Base-by-base conservation (phyloP, 768 basidiomycete genomes). In the Lyophyllum decastes region DNA sequence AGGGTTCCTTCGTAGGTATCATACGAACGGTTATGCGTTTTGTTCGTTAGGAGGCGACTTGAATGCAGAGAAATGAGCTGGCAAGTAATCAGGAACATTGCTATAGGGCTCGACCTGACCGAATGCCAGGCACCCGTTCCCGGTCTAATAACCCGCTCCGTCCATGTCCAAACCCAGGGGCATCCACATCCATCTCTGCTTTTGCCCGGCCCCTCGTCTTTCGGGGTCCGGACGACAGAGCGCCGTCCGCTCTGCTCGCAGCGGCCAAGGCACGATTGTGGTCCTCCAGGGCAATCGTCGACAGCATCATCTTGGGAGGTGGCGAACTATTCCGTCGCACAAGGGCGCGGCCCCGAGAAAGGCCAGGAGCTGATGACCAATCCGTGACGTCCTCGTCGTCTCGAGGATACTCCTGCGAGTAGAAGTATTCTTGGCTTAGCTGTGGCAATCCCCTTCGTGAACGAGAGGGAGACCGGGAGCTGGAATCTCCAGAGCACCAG, bases 121-220 rank as follows among this genome's bases (percentile, higher is more conserved):
- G 63, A 17, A 55, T 33, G n/a, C 44, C 54, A 49, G 53, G 52
- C 30, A 60, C 64, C 22, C 75, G 70, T 64, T 78, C 79, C 26
- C 81, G 72, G 54, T 77, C 73, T 50, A 82, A 61, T 49, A 90
- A 69, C 7, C 88, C 89, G 61, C 87, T 89, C 50, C 88, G 81
- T 52, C 88, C 88, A 41, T 73, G 74, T 5, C 87, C 88, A 57
- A 73, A 84, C 9, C 88, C 88, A 35, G 87, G 87, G 2, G 83
- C 86, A 35, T 76, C 72, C n/a, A 71, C 71, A 33, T 73, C 80
- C 43, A 81, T 79, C 6, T 83, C 78, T 8, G 74, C 76, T 54
- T 82, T 76, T 55, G 81, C 72, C 5, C 88, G 78, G 14, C 88
- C 89, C 58, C 88, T 75, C 48, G 71, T 67, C 56, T 72, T 71